A percentile compares a stretch with the other conserved stretches of the same genome.
phyloP scores from a whole-genome alignment of 2,329 filamentous ascomycete species.

The Cephalotrichum gorgonifer region DNA sequence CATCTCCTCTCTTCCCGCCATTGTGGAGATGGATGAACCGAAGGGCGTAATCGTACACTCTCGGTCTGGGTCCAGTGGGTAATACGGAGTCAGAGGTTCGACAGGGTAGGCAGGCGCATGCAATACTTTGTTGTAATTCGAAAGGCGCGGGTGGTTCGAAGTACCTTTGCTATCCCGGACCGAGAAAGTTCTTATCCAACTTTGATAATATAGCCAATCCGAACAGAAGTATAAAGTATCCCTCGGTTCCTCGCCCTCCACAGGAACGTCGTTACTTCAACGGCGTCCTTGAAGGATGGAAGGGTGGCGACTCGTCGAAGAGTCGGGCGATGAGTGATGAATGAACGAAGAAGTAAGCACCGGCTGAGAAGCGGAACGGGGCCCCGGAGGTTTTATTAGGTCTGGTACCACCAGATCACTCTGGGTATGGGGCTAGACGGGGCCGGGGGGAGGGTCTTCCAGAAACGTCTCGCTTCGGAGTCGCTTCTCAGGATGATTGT shows the following conservation, averaged over 20 bases:
- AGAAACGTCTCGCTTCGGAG: not conserved
- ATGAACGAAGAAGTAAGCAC: not conserved
- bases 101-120: not conserved
- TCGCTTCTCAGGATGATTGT: no score
- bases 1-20: conserved; percentile 17
- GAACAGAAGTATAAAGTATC: not conserved
- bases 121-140: not conserved
- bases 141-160: not conserved
- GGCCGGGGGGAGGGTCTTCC: not conserved
- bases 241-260: not conserved
- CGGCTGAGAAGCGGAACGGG: not conserved
- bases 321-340: not conserved
- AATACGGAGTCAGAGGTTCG: not conserved
- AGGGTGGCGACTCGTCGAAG: not conserved
- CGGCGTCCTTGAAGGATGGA: not conserved
- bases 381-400: not conserved
- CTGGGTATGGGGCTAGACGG: not conserved
- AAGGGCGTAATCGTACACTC: conserved; percentile 5
- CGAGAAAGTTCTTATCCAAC: not conserved
- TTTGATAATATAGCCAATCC: not conserved
- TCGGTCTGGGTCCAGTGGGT: not conserved
- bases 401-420: not conserved
- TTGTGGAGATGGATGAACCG: conserved; percentile 9
- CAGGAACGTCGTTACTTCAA: not conserved
- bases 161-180: not conserved